Evolutionary conservation across 2,329 filamentous ascomycete species (phyloP).

Genomic region (Fusarium circinatum): DNA sequence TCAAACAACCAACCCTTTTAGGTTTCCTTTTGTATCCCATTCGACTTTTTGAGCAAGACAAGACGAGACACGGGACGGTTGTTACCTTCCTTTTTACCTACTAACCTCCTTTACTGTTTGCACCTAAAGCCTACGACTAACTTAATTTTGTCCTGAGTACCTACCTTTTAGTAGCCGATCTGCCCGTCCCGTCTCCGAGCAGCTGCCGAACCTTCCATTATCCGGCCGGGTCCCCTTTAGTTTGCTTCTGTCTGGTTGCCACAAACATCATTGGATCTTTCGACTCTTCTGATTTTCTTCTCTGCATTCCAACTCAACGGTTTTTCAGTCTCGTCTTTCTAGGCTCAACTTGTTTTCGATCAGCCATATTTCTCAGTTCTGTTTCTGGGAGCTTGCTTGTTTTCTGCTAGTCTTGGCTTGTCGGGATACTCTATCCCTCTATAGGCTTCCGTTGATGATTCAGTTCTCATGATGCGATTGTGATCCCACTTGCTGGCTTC

Average conservation of each 20-base stretch:
- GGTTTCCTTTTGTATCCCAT: slow-evolving; percentile 1
- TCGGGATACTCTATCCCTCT: neutral
- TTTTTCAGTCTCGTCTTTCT: slow-evolving; percentile 1
- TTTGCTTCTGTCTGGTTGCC: slow-evolving; percentile 25
- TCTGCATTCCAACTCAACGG: slow-evolving; percentile 26
- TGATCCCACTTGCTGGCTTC: slow-evolving; percentile 23
- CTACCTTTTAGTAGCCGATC: neutral
- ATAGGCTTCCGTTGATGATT: slow-evolving; percentile 20
- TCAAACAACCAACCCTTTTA: slow-evolving; percentile 23
- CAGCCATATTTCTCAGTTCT: neutral
- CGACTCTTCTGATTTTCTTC: slow-evolving; percentile 20
- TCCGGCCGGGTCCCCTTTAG: slow-evolving; percentile 39
- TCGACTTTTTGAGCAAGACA: neutral
- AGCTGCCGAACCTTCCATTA: slow-evolving; percentile 30
- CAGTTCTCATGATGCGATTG: slow-evolving; percentile 41
- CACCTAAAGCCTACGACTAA: neutral
- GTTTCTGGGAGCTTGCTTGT: neutral
- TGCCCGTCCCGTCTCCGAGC: slow-evolving; percentile 16
- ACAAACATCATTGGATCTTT: slow-evolving; percentile 29
- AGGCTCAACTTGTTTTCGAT: slow-evolving; percentile 2
- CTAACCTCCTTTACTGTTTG: neutral
- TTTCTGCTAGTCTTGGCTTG: neutral
- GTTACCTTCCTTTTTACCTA: neutral
- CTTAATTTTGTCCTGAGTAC: neutral
- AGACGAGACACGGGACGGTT: neutral